Evolutionary conservation across 805 yeast species (phyloP).

Genomic region (Teunomyces gatunensis): DNA sequence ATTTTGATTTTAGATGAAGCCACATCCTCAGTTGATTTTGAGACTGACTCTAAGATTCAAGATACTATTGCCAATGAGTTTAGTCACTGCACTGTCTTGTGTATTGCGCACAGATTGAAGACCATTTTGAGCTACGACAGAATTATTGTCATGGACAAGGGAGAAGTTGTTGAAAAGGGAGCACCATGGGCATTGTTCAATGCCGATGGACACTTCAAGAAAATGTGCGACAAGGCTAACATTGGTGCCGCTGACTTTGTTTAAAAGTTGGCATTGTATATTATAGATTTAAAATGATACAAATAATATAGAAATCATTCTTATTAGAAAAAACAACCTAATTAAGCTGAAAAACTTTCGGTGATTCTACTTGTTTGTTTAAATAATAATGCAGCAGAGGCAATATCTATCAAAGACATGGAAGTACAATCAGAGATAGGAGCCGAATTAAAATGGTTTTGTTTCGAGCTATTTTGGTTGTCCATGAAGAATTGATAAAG

Average conservation of each 20-base stretch:
- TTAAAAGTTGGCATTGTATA: background rate
- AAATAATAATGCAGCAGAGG: constrained; percentile 21
- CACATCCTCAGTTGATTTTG: constrained; percentile 39
- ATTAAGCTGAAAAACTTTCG: background rate
- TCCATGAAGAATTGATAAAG: constrained; percentile 4
- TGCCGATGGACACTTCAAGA: constrained; percentile 27
- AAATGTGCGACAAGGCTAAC: constrained; percentile 38
- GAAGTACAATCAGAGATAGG: background rate
- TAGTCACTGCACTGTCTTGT: constrained; percentile 31
- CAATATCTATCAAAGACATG: constrained; percentile 16
- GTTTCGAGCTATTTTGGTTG: background rate
- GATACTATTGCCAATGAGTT: constrained; percentile 31
- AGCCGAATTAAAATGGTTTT: background rate
- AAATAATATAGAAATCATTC: background rate
- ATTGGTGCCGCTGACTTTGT: constrained; percentile 28
- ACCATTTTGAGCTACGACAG: constrained; percentile 36
- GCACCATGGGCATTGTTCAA: constrained; percentile 31
- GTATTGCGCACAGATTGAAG: constrained; percentile 40
- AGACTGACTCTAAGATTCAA: constrained; percentile 37
- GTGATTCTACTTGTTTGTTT: constrained; percentile 9
- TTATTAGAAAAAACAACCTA: background rate
- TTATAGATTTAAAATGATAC: constrained; percentile 3
- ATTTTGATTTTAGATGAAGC: constrained; percentile 41
- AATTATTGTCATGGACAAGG: constrained; percentile 34
- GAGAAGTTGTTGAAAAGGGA: constrained; percentile 32